Conservation (phyloP, 176 grass and related monocot genomes). For the Panicum miliaceum region DNA sequence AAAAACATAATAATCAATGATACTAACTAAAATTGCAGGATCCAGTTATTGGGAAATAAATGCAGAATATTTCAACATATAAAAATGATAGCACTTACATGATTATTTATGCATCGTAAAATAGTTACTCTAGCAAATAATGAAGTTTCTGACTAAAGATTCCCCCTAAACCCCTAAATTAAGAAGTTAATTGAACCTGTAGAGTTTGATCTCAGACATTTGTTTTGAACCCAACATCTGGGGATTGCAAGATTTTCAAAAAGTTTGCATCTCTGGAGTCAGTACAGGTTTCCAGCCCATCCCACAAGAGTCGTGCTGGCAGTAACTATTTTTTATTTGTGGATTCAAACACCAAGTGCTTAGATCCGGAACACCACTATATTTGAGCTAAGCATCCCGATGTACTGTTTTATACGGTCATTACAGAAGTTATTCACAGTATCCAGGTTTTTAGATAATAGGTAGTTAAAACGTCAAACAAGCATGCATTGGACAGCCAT, state of each 20-base stretch:
- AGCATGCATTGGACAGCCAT: slow-evolving; percentile 20
- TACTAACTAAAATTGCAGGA: not conserved
- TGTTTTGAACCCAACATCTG: not conserved
- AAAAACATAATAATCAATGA: not conserved
- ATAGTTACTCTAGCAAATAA: not conserved
- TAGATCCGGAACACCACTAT: not conserved
- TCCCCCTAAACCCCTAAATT: not conserved
- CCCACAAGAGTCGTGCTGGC: not conserved
- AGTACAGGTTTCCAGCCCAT: not conserved
- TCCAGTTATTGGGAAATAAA: slow-evolving; percentile 7
- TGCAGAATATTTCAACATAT: not conserved
- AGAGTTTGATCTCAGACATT: not conserved
- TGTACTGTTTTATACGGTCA: slow-evolving; percentile 19
- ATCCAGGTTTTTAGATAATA: slow-evolving; percentile 4
- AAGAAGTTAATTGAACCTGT: not conserved
- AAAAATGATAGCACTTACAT: slow-evolving; percentile 13
- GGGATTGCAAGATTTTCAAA: slow-evolving; percentile 15
- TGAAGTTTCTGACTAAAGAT: not conserved
- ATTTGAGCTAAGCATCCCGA: not conserved
- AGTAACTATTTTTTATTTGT: not conserved
- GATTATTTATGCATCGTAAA: not conserved
- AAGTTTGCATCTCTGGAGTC: not conserved
- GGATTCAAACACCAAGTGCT: slow-evolving; percentile 15
- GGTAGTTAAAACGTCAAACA: slow-evolving; percentile 29
- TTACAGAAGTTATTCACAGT: slow-evolving; percentile 21